phyloP scores from a whole-genome alignment of 2,329 filamentous ascomycete genomes.

The Aspergillus quadrilineatus region DNA sequence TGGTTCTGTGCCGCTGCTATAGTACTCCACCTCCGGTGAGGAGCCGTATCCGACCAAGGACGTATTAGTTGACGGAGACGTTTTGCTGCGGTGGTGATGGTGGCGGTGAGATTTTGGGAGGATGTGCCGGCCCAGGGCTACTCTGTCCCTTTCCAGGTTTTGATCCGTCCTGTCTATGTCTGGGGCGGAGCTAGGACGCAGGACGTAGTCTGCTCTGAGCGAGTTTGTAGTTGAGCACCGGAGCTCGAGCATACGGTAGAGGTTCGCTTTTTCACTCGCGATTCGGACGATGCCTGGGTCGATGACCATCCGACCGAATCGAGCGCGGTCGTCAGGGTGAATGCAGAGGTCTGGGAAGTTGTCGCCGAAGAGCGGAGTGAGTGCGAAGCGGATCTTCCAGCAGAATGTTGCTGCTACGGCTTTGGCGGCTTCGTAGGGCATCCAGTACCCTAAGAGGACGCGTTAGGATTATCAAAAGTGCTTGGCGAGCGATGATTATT shows the following conservation, averaged over 20 bases:
- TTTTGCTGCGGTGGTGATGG: slow-evolving; percentile 8
- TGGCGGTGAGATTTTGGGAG: slow-evolving; percentile 22
- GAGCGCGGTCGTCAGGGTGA: slow-evolving; percentile 57
- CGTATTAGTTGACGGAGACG: slow-evolving; percentile 26
- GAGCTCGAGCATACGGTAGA: slow-evolving; percentile 35
- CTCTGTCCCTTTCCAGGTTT: slow-evolving; percentile 1
- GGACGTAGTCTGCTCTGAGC: slow-evolving; percentile 1
- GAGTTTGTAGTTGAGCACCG: not conserved
- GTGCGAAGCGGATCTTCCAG: slow-evolving; percentile 73
- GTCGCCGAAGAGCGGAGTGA: slow-evolving; percentile 87
- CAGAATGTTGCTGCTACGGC: slow-evolving; percentile 90
- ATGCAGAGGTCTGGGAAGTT: slow-evolving; percentile 74
- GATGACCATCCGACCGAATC: slow-evolving; percentile 68
- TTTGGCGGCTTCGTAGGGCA: slow-evolving; percentile 82
- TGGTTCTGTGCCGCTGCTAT: slow-evolving; percentile 31
- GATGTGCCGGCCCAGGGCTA: slow-evolving; percentile 22
- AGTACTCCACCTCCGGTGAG: slow-evolving; percentile 31
- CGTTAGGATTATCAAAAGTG: not conserved
- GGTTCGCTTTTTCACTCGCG: slow-evolving; percentile 45
- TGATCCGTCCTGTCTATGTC: not conserved
- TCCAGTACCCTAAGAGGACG: slow-evolving; percentile 76
- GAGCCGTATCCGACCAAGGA: slow-evolving; percentile 40
- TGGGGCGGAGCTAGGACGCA: slow-evolving; percentile 14
- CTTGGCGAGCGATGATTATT: slow-evolving; percentile 18
- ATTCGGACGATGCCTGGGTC: slow-evolving; percentile 54